phyloP scores from a whole-genome alignment of 306 rosid species.

The Lathyrus oleraceus region DNA sequence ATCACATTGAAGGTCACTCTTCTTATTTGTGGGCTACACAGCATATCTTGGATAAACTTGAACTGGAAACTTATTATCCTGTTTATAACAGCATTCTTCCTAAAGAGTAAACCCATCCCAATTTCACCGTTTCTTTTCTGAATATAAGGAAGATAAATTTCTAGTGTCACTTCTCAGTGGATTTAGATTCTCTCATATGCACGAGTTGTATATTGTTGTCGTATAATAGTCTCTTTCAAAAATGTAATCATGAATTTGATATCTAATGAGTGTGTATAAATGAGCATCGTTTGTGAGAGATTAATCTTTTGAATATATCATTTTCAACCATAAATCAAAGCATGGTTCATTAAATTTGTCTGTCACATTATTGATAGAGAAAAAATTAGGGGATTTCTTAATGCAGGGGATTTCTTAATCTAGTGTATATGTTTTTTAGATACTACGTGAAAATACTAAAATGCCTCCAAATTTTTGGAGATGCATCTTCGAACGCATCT shows the following conservation, averaged over 20 bases:
- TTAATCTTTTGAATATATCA: too few species aligned
- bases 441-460: too few species aligned
- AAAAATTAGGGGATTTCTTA: too few species aligned
- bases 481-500: too few species aligned
- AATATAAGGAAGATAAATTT: slow-evolving; percentile 9
- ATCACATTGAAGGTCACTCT: slow-evolving; percentile 81
- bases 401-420: too few species aligned
- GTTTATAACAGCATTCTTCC: slow-evolving; percentile 48
- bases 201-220: background rate
- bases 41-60: slow-evolving; percentile 63
- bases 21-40: slow-evolving; percentile 85
- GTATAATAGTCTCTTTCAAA: background rate
- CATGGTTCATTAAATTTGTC: background rate
- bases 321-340: background rate
- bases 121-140: background rate
- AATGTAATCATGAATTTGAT: background rate
- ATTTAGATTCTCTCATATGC: background rate
- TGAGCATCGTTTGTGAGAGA: too few species aligned
- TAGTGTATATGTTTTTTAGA: too few species aligned
- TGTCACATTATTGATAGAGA: background rate
- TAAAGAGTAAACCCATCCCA: slow-evolving; percentile 21
- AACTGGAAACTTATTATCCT: slow-evolving; percentile 69
- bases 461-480: too few species aligned
- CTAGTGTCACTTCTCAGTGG: background rate
- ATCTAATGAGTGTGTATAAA: background rate